Evolutionary conservation across 2,329 filamentous ascomycete species (phyloP).

Genomic region (Iodosphaeria phyllophila): DNA sequence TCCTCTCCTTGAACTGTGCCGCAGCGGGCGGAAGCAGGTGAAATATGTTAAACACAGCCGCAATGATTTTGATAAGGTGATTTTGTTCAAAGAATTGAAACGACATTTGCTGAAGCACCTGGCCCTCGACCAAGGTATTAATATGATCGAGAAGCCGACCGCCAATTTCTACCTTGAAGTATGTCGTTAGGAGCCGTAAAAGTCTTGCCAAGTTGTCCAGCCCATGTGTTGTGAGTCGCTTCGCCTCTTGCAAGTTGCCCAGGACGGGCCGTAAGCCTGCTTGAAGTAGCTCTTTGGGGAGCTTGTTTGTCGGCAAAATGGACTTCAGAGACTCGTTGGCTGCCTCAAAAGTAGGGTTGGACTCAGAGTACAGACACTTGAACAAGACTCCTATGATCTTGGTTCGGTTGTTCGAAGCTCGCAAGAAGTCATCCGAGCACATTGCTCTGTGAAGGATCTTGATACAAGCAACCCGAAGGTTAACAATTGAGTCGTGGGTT

Average conservation of each 20-base stretch:
- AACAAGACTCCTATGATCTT: conserved; percentile 93
- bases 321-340: conserved; percentile 81
- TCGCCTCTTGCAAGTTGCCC: conserved; percentile 86
- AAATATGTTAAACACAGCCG: conserved; percentile 91
- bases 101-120: conserved; percentile 68
- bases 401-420: conserved; percentile 46
- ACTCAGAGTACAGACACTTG: conserved; percentile 89
- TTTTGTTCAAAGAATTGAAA: conserved; percentile 93
- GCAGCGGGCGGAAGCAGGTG: conserved; percentile 85
- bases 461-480: conserved; percentile 81
- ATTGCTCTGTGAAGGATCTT: conserved; percentile 86
- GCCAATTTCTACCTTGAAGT: conserved; percentile 98
- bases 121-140: conserved; percentile 70
- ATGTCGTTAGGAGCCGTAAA: conserved; percentile 81
- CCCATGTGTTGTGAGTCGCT: conserved; percentile 73
- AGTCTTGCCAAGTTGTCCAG: conserved; percentile 82
- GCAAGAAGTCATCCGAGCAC: conserved; percentile 78
- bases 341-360: conserved; percentile 78
- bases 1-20: conserved; percentile 72
- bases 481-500: conserved; percentile 88
- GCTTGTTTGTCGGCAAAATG: conserved; percentile 75
- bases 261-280: conserved; percentile 88
- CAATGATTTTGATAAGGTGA: conserved; percentile 81
- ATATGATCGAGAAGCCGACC: conserved; percentile 85
- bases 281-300: conserved; percentile 90